Conservation (phyloP, 164 flowering plant species). For the Vitis labrusca region DNA sequence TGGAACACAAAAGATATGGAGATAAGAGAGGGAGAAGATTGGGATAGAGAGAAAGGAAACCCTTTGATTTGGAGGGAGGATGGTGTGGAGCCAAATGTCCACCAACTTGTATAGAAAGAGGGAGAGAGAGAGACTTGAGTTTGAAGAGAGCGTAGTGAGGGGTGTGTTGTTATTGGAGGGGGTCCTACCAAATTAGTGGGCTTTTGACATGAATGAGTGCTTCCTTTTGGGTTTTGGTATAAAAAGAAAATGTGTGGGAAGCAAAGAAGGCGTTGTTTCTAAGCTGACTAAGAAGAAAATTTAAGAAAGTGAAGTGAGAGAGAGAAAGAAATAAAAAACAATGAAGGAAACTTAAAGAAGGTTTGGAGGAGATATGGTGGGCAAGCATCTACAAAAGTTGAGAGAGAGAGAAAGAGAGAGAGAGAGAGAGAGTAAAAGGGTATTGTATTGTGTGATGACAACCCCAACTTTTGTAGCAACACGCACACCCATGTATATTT, state of each 20-base stretch:
- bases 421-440: slow-evolving; percentile 12
- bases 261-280: slow-evolving; percentile 66
- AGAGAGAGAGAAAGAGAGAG: slow-evolving; percentile 13
- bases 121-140: slow-evolving; percentile 25
- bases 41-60: slow-evolving; percentile 8
- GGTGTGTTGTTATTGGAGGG: slow-evolving; percentile 24
- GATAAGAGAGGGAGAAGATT: slow-evolving; percentile 6
- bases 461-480: slow-evolving; percentile 44
- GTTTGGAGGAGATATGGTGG: slow-evolving; percentile 44
- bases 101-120: slow-evolving; percentile 18
- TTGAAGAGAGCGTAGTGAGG: slow-evolving; percentile 14
- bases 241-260: slow-evolving; percentile 43
- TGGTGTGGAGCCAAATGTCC: slow-evolving; percentile 40
- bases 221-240: slow-evolving; percentile 48
- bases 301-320: slow-evolving; percentile 3
- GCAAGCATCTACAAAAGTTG: slow-evolving; percentile 60
- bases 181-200: slow-evolving; percentile 36
- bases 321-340: slow-evolving; percentile 15
- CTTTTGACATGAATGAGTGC: slow-evolving; percentile 60
- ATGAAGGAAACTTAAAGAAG: slow-evolving; percentile 35
- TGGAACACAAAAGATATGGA: slow-evolving; percentile 10
- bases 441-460: slow-evolving; percentile 25
- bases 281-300: slow-evolving; percentile 46
- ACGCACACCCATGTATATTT: slow-evolving; percentile 35
- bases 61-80: slow-evolving; percentile 16